phyloP scores from a whole-genome alignment of 495 filamentous ascomycete species.

The Tuber magnatum region DNA sequence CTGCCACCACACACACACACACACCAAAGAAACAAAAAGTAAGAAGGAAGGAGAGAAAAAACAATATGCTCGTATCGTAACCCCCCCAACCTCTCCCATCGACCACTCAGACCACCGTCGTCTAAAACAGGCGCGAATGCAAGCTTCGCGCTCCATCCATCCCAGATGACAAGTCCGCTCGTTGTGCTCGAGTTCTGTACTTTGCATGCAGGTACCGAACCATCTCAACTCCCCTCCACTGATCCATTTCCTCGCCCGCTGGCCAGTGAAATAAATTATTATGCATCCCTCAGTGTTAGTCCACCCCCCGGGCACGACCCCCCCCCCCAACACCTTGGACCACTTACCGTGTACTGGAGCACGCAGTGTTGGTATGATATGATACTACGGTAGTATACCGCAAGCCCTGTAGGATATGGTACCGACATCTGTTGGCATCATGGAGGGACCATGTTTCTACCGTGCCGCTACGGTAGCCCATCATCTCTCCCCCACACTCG shows the following conservation, averaged over 20 bases:
- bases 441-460: background rate
- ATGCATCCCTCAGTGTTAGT: background rate
- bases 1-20: background rate
- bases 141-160: background rate
- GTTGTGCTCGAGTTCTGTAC: background rate
- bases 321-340: background rate
- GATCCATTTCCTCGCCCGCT: background rate
- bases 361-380: background rate
- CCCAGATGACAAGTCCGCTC: background rate
- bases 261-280: background rate
- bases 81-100: background rate
- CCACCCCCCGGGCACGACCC: background rate
- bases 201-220: background rate
- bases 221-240: background rate
- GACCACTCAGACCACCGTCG: background rate
- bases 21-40: background rate
- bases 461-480: no score
- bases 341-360: background rate
- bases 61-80: background rate
- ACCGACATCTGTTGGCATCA: background rate
- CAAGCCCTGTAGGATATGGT: background rate
- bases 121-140: conserved; percentile 5
- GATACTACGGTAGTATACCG: background rate
- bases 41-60: background rate
- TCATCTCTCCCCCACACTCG: background rate